Evolutionary conservation across 768 basidiomycete genomes (phyloP), one percentile per base, ranked within the genome.

Genomic region (Lyophyllum atratum): DNA sequence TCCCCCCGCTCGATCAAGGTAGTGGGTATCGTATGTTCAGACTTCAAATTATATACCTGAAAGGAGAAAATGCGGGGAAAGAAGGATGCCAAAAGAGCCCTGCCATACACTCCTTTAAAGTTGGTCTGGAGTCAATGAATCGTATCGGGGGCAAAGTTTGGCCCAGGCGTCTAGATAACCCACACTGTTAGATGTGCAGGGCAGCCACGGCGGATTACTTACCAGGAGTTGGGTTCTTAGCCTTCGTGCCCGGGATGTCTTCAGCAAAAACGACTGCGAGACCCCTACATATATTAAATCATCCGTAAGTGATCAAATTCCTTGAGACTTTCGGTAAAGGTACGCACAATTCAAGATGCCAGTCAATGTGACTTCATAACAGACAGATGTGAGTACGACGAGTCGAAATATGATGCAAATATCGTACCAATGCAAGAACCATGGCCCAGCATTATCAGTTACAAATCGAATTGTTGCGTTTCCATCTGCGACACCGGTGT

Each of bases 231-330:
- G 60, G 66, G 44, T 58, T 59, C 17, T 45, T 46, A 6, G 56
- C 44, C 2, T 60, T 62, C 9, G 67, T 61, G 7, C 59, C 61
- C 29, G 62, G 54, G 14, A 54, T 54, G 49, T 76, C 70, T 59
- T 72, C 74, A 1, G 74, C 73, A 21, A 71, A 71, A 7, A 77
- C 72, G 24, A 73, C 63, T 6, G 72, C 72, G 10, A 76, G 63
- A 15, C 66, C 69, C 22, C 66, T 67, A 39, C 9, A 6, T 67
- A 39, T 12, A 6, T 19, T 46, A 34, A 12, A 11, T 14, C 14
- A 21, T 15, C 4, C 17, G 19, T 40, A n/a, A 40, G 39, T 19
- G 17, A 40, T 37, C 8, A 40, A 19, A 15, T 11, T 17, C 21
- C 17, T 24, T 17, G 14, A 12, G n/a, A 49, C n/a, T n/a, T 11